A percentile compares a stretch with the other conserved stretches of the same genome.
Evolutionary conservation across 2,329 filamentous ascomycete genomes (phyloP).

Genomic region (Aureobasidium melanogenum): DNA sequence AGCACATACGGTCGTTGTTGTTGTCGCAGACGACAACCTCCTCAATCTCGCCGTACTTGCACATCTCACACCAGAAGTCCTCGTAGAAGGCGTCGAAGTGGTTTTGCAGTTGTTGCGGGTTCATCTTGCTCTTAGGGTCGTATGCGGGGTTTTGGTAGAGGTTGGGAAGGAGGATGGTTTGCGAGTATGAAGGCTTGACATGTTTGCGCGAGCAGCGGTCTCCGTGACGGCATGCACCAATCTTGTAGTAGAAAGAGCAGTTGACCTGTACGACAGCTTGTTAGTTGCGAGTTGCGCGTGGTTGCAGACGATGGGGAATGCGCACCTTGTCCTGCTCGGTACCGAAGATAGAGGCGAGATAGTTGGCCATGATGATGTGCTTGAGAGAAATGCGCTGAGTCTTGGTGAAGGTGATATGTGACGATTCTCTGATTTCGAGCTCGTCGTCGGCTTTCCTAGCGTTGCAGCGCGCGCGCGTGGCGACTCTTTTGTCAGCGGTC

Average conservation of each 20-base stretch:
- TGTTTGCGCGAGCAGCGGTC: constrained; percentile 98
- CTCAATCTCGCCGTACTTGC: constrained; percentile 95
- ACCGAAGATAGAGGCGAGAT: constrained; percentile 97
- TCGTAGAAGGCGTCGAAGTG: constrained; percentile 99
- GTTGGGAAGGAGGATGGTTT: constrained; percentile 96
- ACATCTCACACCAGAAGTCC: constrained; percentile 99
- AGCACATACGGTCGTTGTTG: constrained; percentile 81
- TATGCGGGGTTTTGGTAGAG: constrained; percentile 98
- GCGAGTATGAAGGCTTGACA: constrained; percentile 96
- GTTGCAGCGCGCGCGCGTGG: constrained; percentile 6
- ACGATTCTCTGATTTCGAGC: not conserved
- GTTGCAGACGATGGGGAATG: not conserved
- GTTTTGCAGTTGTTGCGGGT: constrained; percentile 89
- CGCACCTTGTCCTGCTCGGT: constrained; percentile 82
- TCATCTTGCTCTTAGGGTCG: constrained; percentile 96
- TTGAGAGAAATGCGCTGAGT: not conserved
- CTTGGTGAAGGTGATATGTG: not conserved
- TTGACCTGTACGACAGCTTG: constrained; percentile 52
- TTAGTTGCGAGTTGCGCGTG: not conserved
- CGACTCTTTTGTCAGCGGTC: constrained; percentile 11
- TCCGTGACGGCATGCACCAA: constrained; percentile 95
- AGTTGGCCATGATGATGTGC: constrained; percentile 69
- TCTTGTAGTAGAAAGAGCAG: constrained; percentile 99
- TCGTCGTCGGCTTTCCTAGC: constrained; percentile 1
- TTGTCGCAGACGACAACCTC: constrained; percentile 99